phyloP scores from a whole-genome alignment of 2,329 filamentous ascomycete species.

The Emmonsia crescens region DNA sequence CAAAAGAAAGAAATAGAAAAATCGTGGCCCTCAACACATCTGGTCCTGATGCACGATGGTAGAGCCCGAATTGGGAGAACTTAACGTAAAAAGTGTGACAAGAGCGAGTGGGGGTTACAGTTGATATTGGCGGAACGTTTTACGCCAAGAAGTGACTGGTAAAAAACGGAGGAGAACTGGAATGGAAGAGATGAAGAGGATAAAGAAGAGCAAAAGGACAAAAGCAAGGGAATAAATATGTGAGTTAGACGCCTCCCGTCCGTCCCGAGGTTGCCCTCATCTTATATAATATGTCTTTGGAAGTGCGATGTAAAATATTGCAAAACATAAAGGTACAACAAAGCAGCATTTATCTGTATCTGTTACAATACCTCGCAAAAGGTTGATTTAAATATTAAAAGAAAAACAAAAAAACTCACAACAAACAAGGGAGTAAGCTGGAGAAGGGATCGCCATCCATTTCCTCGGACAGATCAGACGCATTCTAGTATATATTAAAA shows the following conservation, averaged over 20 bases:
- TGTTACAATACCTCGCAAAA: not conserved
- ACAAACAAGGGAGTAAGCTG: not conserved
- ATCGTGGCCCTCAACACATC: not conserved
- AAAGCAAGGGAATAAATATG: not conserved
- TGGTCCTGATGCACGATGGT: not conserved
- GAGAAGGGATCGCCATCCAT: not conserved
- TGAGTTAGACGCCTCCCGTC: not conserved
- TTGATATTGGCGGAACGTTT: not conserved
- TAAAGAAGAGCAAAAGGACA: not conserved
- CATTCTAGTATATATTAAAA: not conserved
- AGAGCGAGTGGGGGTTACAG: not conserved
- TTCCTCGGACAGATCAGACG: not conserved
- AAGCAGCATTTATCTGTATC: not conserved
- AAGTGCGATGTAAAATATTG: not conserved
- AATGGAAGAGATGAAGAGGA: not conserved
- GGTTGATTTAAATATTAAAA: not conserved
- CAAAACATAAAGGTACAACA: not conserved
- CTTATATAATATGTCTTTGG: constrained; percentile 1
- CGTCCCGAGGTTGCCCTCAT: constrained; percentile 5
- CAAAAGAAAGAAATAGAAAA: constrained; percentile 2
- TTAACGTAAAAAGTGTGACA: not conserved
- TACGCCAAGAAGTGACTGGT: not conserved
- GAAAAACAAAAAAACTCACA: not conserved
- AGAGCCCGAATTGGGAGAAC: not conserved
- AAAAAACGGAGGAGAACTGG: not conserved